Conservation (phyloP, 2,329 filamentous ascomycete species). For the Microsporum ferrugineum region DNA sequence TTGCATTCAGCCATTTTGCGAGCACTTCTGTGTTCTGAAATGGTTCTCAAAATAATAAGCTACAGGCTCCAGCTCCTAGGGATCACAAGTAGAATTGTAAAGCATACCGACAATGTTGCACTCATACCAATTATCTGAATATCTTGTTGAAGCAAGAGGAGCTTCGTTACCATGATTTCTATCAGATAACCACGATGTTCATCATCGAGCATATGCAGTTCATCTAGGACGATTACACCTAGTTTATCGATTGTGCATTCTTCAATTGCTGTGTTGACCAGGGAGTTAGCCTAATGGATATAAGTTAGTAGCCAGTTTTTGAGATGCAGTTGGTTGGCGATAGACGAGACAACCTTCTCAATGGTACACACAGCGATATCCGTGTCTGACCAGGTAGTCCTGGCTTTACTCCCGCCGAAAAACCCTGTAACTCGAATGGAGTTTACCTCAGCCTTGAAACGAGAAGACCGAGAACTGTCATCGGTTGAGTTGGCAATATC, state of each 20-base stretch:
- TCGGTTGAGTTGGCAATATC: conserved; percentile 19
- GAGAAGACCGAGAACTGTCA: conserved; percentile 29
- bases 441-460: conserved; percentile 45
- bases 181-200: conserved; percentile 63
- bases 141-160: conserved; percentile 54
- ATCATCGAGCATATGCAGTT: conserved; percentile 74
- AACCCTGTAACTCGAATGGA: conserved; percentile 58
- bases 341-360: conserved; percentile 49
- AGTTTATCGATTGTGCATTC: conserved; percentile 56
- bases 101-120: conserved; percentile 57
- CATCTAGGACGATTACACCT: conserved; percentile 58
- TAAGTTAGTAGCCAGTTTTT: neutral
- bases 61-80: neutral
- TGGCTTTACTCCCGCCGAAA: conserved; percentile 60
- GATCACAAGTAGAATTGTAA: neutral
- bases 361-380: conserved; percentile 71
- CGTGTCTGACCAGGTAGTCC: conserved; percentile 58
- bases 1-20: conserved; percentile 58
- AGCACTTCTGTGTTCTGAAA: conserved; percentile 58
- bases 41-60: neutral
- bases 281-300: conserved; percentile 52
- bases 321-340: conserved; percentile 4
- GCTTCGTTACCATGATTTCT: conserved; percentile 61
- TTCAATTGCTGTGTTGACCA: conserved; percentile 62
- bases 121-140: conserved; percentile 71